A percentile compares a stretch with the other conserved stretches of the same genome.
phyloP scores from a whole-genome alignment of 805 yeast genomes.

The Saturnispora gosingensis region DNA sequence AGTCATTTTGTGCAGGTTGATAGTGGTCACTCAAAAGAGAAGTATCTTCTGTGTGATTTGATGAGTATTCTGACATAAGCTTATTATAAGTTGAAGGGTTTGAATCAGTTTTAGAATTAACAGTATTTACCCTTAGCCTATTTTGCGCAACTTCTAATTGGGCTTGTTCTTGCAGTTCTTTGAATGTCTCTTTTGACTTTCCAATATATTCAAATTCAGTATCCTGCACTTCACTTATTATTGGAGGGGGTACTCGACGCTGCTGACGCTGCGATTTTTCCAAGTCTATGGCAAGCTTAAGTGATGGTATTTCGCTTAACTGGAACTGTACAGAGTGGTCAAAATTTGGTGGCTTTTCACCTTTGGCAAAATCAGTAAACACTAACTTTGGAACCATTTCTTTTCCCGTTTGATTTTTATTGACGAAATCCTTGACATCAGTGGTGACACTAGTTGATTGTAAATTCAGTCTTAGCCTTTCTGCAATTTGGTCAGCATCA shows the following conservation, averaged over 20 bases:
- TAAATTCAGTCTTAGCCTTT: constrained; percentile 52
- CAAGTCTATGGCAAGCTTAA: constrained; percentile 6
- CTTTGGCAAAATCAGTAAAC: constrained; percentile 50
- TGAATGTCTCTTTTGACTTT: constrained; percentile 25
- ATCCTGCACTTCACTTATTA: constrained; percentile 20
- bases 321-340: constrained; percentile 8
- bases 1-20: background rate
- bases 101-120: constrained; percentile 12
- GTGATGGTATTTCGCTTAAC: constrained; percentile 14
- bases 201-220: constrained; percentile 21
- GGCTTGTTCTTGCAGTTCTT: constrained; percentile 22
- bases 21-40: constrained; percentile 16
- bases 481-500: constrained; percentile 68
- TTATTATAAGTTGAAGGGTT: constrained; percentile 22
- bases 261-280: constrained; percentile 9
- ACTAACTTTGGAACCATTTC: constrained; percentile 48
- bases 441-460: constrained; percentile 57
- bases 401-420: constrained; percentile 54
- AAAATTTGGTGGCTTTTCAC: constrained; percentile 11
- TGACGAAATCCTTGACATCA: constrained; percentile 49
- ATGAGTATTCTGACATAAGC: constrained; percentile 23
- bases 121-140: constrained; percentile 6
- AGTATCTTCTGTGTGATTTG: constrained; percentile 24
- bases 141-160: constrained; percentile 17
- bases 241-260: constrained; percentile 23